phyloP scores from a whole-genome alignment of 331 rosid species.

The Telfairia occidentalis region DNA sequence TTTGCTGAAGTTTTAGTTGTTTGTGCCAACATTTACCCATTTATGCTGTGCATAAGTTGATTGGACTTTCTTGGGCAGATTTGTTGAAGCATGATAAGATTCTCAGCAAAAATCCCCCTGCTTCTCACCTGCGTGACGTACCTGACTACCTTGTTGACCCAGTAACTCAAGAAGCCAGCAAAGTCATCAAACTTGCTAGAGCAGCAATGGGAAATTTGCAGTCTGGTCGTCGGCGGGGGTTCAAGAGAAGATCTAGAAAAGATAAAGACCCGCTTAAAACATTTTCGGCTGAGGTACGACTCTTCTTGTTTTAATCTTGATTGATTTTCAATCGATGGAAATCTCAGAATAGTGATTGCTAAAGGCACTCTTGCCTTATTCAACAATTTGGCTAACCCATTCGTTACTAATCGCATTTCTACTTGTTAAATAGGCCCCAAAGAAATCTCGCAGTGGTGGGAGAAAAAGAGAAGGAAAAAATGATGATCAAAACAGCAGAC shows the following conservation, averaged over 20 bases:
- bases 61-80: constrained; percentile 38
- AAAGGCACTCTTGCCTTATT: constrained; percentile 5
- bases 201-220: constrained; percentile 79
- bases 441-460: constrained; percentile 27
- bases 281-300: constrained; percentile 45
- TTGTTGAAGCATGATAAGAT: constrained; percentile 82
- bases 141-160: constrained; percentile 76
- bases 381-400: neutral
- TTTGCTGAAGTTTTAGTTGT: constrained; percentile 1
- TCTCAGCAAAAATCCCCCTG: constrained; percentile 84
- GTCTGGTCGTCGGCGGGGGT: constrained; percentile 26
- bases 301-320: neutral
- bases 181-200: constrained; percentile 60
- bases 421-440: constrained; percentile 32
- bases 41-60: neutral
- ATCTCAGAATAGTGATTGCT: neutral
- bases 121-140: constrained; percentile 65
- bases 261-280: constrained; percentile 74
- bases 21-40: neutral
- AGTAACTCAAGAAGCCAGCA: constrained; percentile 77
- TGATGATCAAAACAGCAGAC: constrained; percentile 23
- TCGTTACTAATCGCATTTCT: neutral
- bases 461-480: constrained; percentile 29
- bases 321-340: neutral
- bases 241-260: constrained; percentile 50